phyloP scores from a whole-genome alignment of 768 basidiomycete genomes.

The Tephrocybe rancida region DNA sequence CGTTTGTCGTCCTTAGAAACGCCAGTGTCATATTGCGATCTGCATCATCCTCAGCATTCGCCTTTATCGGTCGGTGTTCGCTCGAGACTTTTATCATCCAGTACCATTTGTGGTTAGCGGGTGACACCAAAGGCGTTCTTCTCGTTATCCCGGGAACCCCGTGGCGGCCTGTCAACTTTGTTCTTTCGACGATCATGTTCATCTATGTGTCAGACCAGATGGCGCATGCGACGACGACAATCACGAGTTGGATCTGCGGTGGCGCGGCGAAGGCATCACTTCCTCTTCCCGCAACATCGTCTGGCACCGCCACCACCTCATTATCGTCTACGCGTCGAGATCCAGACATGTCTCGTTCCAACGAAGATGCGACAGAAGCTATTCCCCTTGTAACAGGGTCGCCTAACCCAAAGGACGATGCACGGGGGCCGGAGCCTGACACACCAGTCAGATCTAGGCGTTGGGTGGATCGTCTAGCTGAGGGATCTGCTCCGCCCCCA shows the following conservation, averaged over 20 bases:
- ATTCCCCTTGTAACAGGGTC: slow-evolving; percentile 23
- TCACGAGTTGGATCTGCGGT: slow-evolving; percentile 65
- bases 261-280: slow-evolving; percentile 21
- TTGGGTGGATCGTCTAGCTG: slow-evolving; percentile 55
- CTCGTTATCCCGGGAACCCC: slow-evolving; percentile 74
- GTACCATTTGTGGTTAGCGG: slow-evolving; percentile 86
- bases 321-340: slow-evolving; percentile 14
- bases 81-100: slow-evolving; percentile 93
- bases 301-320: slow-evolving; percentile 1
- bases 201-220: slow-evolving; percentile 79
- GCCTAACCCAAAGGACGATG: slow-evolving; percentile 12
- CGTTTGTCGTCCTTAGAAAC: slow-evolving; percentile 78
- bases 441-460: slow-evolving; percentile 40
- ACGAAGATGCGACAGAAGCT: slow-evolving; percentile 19
- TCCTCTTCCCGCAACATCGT: slow-evolving; percentile 13
- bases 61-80: slow-evolving; percentile 84
- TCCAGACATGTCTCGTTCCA: slow-evolving; percentile 10
- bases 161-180: slow-evolving; percentile 78
- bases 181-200: slow-evolving; percentile 77
- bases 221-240: slow-evolving; percentile 70
- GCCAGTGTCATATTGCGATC: slow-evolving; percentile 73
- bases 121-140: slow-evolving; percentile 80
- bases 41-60: slow-evolving; percentile 66
- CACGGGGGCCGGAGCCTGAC: slow-evolving; percentile 35
- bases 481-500: slow-evolving; percentile 29